These are phyloP conservation scores for Canna indica DNA, from an alignment of 176 grass and related monocot species.

Conservation along the genomic window DNA sequence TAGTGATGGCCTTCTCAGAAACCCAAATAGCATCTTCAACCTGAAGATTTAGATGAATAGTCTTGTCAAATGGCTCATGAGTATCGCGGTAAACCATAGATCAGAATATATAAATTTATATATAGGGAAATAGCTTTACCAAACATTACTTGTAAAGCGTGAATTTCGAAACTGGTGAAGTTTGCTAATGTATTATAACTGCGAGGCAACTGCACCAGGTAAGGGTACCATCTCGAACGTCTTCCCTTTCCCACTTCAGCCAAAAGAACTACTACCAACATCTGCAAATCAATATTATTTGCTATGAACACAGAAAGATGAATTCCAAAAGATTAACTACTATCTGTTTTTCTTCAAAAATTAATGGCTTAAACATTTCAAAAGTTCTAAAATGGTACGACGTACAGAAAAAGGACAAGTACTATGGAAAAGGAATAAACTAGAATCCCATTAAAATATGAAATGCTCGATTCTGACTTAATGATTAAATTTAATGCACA, in stretches of 20 bases:
- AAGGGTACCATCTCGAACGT: conserved; percentile 66
- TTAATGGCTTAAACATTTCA: too few species aligned
- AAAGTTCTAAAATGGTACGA: too few species aligned
- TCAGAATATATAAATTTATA: background rate
- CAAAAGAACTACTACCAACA: conserved; percentile 60
- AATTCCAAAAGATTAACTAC: too few species aligned
- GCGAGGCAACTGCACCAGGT: conserved; percentile 63
- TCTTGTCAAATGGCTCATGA: conserved; percentile 5
- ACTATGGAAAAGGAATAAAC: too few species aligned
- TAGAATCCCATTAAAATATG: too few species aligned
- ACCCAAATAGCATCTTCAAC: conserved; percentile 75
- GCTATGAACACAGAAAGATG: too few species aligned
- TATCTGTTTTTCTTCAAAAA: too few species aligned
- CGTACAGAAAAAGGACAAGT: too few species aligned
- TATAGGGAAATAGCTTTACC: conserved; percentile 13
- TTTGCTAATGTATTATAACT: conserved; percentile 62
- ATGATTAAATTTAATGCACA: too few species aligned
- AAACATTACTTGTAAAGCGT: conserved; percentile 76
- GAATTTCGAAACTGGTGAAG: conserved; percentile 57
- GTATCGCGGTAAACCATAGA: background rate
- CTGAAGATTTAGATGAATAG: conserved; percentile 23
- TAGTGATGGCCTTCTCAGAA: conserved; percentile 48
- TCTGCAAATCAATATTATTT: conserved; percentile 37
- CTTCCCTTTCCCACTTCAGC: conserved; percentile 68
- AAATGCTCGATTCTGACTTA: too few species aligned